phyloP scores from a whole-genome alignment of 2,329 filamentous ascomycete genomes.

The Dactylonectria estremocensis region DNA sequence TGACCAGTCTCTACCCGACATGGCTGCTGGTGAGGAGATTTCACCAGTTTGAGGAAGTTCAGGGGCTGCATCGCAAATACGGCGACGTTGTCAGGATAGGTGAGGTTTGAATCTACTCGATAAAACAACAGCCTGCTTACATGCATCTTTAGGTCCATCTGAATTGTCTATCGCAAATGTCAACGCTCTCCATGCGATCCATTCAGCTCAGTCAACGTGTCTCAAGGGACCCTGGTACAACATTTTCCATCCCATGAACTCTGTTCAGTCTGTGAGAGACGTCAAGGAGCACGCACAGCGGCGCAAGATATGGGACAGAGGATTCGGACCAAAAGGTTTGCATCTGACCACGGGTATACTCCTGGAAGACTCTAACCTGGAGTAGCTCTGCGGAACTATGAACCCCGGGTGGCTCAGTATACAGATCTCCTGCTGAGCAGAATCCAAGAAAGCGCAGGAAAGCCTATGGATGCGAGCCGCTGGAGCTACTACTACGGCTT shows the following conservation, averaged over 20 bases:
- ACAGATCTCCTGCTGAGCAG: constrained; percentile 10
- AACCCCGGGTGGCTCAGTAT: constrained; percentile 29
- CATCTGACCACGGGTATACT: not conserved
- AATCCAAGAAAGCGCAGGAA: not conserved
- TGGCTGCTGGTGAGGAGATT: not conserved
- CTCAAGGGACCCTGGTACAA: constrained; percentile 3
- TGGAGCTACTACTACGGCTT: constrained; percentile 38
- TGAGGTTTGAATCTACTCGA: not conserved
- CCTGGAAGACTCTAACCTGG: not conserved
- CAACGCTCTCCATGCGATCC: not conserved
- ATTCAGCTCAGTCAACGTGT: not conserved
- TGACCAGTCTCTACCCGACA: constrained; percentile 8
- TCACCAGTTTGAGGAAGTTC: constrained; percentile 8
- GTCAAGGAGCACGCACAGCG: constrained; percentile 1
- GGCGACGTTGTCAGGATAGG: constrained; percentile 23
- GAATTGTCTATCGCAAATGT: constrained; percentile 6
- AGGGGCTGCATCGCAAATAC: constrained; percentile 6
- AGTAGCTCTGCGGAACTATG: constrained; percentile 31
- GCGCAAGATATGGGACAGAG: constrained; percentile 4
- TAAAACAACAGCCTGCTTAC: not conserved
- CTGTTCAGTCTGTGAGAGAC: not conserved
- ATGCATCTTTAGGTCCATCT: not conserved
- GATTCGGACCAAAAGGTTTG: not conserved
- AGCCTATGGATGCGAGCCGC: not conserved
- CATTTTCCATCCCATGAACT: not conserved